Percentiles rank a stretch among this genome's conserved stretches.
These are phyloP conservation scores for Lecanoromycetidae sp. DNA, from an alignment of 2,329 filamentous ascomycete species.

Conservation along the genomic window DNA sequence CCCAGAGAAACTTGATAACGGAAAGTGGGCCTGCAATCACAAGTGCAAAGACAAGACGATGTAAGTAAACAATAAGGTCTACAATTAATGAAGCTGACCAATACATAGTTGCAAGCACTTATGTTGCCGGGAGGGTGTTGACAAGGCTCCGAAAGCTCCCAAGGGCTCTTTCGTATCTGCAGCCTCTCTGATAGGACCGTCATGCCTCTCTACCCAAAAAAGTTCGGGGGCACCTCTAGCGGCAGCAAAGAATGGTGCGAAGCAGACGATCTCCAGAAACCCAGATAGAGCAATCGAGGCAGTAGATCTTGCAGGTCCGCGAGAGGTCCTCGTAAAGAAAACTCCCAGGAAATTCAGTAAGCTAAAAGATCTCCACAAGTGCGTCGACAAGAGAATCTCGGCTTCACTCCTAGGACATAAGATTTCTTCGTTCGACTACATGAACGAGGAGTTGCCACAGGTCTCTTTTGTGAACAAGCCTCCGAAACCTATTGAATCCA, in stretches of 20 bases:
- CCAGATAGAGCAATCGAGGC: conserved; percentile 19
- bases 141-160: conserved; percentile 45
- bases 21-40: conserved; percentile 65
- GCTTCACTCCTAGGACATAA: conserved; percentile 20
- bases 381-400: conserved; percentile 19
- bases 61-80: conserved; percentile 20
- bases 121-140: conserved; percentile 60
- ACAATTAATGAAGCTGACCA: conserved; percentile 24
- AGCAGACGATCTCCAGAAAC: neutral
- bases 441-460: conserved; percentile 17
- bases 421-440: conserved; percentile 21
- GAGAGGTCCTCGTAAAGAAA: conserved; percentile 17
- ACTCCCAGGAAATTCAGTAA: conserved; percentile 22
- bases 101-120: conserved; percentile 51
- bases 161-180: conserved; percentile 17
- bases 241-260: neutral
- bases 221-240: neutral
- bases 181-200: conserved; percentile 22
- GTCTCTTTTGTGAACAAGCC: conserved; percentile 18
- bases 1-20: conserved; percentile 49
- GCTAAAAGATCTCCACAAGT: conserved; percentile 24
- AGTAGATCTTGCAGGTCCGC: conserved; percentile 21
- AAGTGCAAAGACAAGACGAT: conserved; percentile 48
- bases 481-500: conserved; percentile 2
- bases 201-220: neutral